Evolutionary conservation across 352 stramenopile genomes (phyloP).

Genomic region (Globisporangium irregulare): DNA sequence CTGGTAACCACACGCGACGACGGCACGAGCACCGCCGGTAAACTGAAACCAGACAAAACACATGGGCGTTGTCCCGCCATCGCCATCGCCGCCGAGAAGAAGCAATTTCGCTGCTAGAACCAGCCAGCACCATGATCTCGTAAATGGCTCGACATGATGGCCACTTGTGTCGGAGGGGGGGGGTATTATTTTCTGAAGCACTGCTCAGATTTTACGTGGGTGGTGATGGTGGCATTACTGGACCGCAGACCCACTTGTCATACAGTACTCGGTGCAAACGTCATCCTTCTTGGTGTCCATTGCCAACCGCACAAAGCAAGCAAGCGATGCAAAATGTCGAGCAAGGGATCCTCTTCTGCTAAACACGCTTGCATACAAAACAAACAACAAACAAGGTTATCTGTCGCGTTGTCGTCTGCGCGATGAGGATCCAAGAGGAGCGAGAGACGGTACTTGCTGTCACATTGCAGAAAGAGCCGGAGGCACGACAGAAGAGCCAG

Average conservation of each 20-base stretch:
- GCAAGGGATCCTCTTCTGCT: background rate
- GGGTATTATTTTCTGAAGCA: background rate
- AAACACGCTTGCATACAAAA: background rate
- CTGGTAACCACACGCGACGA: background rate
- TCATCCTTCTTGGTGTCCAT: background rate
- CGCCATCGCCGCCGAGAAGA: background rate
- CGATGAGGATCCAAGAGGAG: background rate
- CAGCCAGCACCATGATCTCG: background rate
- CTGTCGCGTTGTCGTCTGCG: background rate
- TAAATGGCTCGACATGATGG: too few relatives aligned
- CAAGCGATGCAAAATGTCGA: too few relatives aligned
- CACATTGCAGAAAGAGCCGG: slow-evolving; percentile 1
- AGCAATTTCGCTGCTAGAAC: background rate
- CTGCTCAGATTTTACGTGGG: background rate
- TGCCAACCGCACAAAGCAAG: background rate
- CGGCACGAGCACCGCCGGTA: background rate
- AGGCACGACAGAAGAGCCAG: background rate
- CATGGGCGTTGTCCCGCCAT: background rate
- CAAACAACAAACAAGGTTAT: background rate
- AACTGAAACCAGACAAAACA: background rate
- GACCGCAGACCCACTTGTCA: background rate
- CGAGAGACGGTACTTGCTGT: background rate
- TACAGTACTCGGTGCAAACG: background rate
- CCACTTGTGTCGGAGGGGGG: too few relatives aligned
- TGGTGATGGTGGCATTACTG: background rate